Evolutionary conservation across 352 stramenopile species (phyloP), one percentile per base, ranked within the genome.

Genomic region (Phytophthora fragariaefolia): DNA sequence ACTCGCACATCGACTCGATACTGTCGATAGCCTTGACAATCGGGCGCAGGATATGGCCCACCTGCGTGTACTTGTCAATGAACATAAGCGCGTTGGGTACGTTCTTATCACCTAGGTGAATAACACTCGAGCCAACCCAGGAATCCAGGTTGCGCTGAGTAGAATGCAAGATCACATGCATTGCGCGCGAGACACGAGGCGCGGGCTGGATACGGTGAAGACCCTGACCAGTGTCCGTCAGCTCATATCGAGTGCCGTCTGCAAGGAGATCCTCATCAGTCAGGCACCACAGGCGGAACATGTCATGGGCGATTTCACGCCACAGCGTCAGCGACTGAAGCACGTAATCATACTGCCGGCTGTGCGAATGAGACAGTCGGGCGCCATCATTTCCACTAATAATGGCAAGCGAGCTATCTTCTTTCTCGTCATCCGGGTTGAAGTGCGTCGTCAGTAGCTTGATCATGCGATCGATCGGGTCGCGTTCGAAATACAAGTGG

Each of bases 11-110:
- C 15, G 53, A 53, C 26, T 92, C 83, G 45, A 96, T 83, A 24
- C 66, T 83, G 48, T 95, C 87, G 17, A 96, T 73, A 0, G 89
- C 92, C 63, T 95, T 95, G 55, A 96, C 85, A 45, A 96, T 92
- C n/a, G 89, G 89, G 22, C 89, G 84, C 36, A 96, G 62, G 52
- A 96, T 96, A 66, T 95, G 85, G 20, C 87, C 77, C 12, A 97
- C 93, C 66, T 98, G 96, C 32, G 95, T 98, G 81, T 99, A 99
- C 80, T 99, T 99, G 85, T 99, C 97, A 74, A 99, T 99, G 71
- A 99, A 99, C 78, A 98, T 98, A 63, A 99, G 86, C 50, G 96
- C 96, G 62, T 99, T 99, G 13, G 96, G 97, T 27, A 99, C 97
- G 78, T 99, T 99, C 80, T 98, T 97, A 83, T 99, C 97, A 24